Evolutionary conservation across 176 grass and related monocot species (phyloP), one percentile per base, ranked within the genome.

Genomic region (Bothriochloa decipiens): DNA sequence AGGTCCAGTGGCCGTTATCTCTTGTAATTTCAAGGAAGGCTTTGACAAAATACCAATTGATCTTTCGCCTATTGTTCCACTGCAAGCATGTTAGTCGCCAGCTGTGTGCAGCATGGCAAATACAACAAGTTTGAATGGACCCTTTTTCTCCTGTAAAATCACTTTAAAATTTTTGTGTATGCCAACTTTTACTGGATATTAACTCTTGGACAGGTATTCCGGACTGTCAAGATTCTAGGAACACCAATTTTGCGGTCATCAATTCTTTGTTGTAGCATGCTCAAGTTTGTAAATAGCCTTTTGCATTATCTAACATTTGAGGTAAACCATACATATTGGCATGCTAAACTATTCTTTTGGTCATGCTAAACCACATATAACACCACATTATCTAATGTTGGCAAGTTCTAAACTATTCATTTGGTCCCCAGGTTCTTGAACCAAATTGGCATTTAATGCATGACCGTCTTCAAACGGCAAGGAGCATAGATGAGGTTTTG

Each of bases 301-400:
- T 88, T 95, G 72, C 96, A 99, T 89, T 99, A 99, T 94, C 89
- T 99, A 66, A 98, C 96, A 28, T 98, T 98, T 39, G 91, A 99
- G 96, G 96, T 99, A 92, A 65, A 75, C 26, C 50, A 74, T 87
- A 65, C 29, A 63, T 71, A 70, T 50, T 42, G 53, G 76, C 55
- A 76, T 89, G 28, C 18, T 75, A 72, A 77, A 42, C 43, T 87
- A 32, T 92, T 58, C 6, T 27, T 46, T 72, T 72, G 41, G 6
- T 72, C 70, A 46, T 46, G n/a, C 70, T 99, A 90, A 60, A 75
- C 39, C 36, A 72, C 87, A 69, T 18, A 68, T 70, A 60, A 35
- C 57, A 53, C n/a, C 32, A n/a, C 39, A 42, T 70, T 42, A 14
- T 23, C 20, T 70, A 25, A 14, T 72, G 43, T 43, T 27, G 3